Evolutionary conservation across 495 filamentous ascomycete genomes (phyloP).

Genomic region (Cercophora sp.): DNA sequence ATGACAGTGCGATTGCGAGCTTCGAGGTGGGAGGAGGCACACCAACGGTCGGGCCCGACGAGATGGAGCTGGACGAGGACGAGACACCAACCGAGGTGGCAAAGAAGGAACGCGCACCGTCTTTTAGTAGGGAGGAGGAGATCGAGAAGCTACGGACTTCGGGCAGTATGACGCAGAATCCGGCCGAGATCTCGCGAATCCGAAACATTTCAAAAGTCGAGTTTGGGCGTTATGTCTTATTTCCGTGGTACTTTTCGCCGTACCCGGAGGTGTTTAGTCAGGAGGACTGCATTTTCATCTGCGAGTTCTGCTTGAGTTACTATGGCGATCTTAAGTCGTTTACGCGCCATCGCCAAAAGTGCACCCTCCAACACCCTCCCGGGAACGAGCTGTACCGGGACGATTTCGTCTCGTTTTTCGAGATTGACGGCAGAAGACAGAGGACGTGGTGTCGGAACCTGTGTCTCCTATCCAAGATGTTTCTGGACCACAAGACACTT

Average conservation of each 20-base stretch:
- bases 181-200: slow-evolving; percentile 92
- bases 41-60: slow-evolving; percentile 35
- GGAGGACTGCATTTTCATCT: slow-evolving; percentile 87
- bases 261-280: slow-evolving; percentile 87
- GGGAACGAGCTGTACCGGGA: slow-evolving; percentile 99
- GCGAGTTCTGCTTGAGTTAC: slow-evolving; percentile 94
- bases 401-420: slow-evolving; percentile 90
- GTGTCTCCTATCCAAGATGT: slow-evolving; percentile 90
- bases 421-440: slow-evolving; percentile 94
- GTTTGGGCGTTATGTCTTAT: slow-evolving; percentile 86
- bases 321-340: slow-evolving; percentile 77
- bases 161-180: slow-evolving; percentile 98
- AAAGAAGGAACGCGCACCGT: slow-evolving; percentile 35
- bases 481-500: slow-evolving; percentile 98
- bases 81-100: slow-evolving; percentile 39
- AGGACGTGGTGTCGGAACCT: slow-evolving; percentile 96
- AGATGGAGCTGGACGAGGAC: slow-evolving; percentile 46
- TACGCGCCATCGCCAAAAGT: slow-evolving; percentile 80
- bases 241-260: slow-evolving; percentile 98
- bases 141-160: slow-evolving; percentile 91
- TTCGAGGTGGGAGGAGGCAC: slow-evolving; percentile 36
- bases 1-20: slow-evolving; percentile 31
- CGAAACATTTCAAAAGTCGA: slow-evolving; percentile 89
- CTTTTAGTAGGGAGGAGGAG: slow-evolving; percentile 83
- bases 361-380: slow-evolving; percentile 85